Conservation (phyloP, 805 yeast genomes). For the Hanseniaspora valbyensis region DNA sequence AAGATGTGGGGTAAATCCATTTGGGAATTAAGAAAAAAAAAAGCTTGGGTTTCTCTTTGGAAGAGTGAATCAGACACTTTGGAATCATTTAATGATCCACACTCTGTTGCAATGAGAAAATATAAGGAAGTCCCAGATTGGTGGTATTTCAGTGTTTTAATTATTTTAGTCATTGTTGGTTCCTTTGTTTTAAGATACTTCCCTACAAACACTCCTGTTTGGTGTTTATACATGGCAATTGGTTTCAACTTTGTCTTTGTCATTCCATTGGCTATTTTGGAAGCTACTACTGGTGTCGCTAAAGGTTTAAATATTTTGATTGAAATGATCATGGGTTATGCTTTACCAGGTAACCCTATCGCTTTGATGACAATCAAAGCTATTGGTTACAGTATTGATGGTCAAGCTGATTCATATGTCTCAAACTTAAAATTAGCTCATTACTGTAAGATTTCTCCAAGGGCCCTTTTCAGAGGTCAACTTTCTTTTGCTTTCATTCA, state of each 20-base stretch:
- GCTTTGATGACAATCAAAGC: constrained; percentile 47
- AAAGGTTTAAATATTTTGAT: constrained; percentile 51
- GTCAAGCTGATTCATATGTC: constrained; percentile 43
- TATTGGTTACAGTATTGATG: constrained; percentile 43
- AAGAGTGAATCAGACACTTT: constrained; percentile 25
- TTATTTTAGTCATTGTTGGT: constrained; percentile 35
- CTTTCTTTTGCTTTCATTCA: constrained; percentile 34
- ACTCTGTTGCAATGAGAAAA: constrained; percentile 43
- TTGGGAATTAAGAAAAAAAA: constrained; percentile 17
- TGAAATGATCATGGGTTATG: constrained; percentile 50
- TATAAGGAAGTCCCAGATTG: constrained; percentile 69
- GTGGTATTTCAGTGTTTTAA: constrained; percentile 30
- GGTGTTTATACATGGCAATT: constrained; percentile 50
- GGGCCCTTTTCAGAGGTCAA: constrained; percentile 41
- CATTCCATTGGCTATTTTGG: constrained; percentile 47
- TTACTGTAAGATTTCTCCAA: constrained; percentile 48
- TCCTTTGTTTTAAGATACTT: constrained; percentile 32
- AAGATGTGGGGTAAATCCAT: constrained; percentile 22
- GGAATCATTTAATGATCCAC: constrained; percentile 38
- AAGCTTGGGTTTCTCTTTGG: constrained; percentile 25
- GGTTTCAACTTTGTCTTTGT: constrained; percentile 42
- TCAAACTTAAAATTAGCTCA: constrained; percentile 47
- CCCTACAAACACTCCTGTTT: constrained; percentile 50
- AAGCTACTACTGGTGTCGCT: constrained; percentile 46
- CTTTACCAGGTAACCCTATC: constrained; percentile 44